These are phyloP conservation scores for Mycena rosella DNA, from an alignment of 768 basidiomycete species.

Conservation along the genomic window DNA sequence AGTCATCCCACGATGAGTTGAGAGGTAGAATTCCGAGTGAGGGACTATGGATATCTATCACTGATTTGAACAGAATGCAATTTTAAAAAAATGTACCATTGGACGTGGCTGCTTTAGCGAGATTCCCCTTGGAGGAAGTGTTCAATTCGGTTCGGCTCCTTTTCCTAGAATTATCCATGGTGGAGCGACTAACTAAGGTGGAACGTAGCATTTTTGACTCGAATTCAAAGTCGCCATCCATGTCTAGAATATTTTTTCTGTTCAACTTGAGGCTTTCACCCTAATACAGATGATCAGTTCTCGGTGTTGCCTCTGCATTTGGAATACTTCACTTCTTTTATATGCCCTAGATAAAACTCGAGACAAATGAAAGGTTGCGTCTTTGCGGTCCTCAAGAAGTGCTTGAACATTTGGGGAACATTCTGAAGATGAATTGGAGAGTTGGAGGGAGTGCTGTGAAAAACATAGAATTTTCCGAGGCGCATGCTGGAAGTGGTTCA, in stretches of 20 bases:
- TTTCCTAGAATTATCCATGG: too few relatives aligned
- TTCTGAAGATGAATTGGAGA: neutral
- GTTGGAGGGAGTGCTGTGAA: conserved; percentile 9
- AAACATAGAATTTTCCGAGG: neutral
- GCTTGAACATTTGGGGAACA: neutral
- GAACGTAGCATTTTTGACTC: too few relatives aligned
- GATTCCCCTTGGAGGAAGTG: too few relatives aligned
- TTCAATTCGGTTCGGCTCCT: too few relatives aligned
- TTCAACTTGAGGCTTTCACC: too few relatives aligned
- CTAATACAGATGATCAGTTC: too few relatives aligned
- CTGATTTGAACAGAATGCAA: neutral
- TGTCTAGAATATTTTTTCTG: too few relatives aligned
- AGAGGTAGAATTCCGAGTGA: neutral
- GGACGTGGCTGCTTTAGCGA: conserved; percentile 3
- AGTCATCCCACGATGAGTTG: neutral
- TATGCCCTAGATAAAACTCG: neutral
- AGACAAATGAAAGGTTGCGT: neutral
- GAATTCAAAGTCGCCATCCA: too few relatives aligned
- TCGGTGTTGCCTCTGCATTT: too few relatives aligned
- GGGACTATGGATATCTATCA: neutral
- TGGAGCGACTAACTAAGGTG: too few relatives aligned
- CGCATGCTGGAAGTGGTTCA: neutral
- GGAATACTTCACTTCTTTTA: neutral
- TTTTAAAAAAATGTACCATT: neutral
- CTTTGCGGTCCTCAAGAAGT: neutral